Percentiles rank a stretch among this genome's conserved stretches.
phyloP scores from a whole-genome alignment of 768 basidiomycete species.

The Termitomyces sp. region DNA sequence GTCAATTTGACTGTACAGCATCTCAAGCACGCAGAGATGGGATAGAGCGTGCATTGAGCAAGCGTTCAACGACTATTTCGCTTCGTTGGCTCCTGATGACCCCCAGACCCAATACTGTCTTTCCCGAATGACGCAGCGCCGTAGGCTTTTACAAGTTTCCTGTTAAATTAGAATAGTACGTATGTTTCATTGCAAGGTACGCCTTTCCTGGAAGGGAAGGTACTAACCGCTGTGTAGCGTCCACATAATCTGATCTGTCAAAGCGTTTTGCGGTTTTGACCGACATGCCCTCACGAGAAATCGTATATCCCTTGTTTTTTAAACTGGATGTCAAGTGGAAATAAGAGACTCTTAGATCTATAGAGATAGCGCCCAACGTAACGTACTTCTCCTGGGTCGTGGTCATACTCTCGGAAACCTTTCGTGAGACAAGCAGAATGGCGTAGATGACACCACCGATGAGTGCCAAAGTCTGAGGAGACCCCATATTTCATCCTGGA shows the following conservation, averaged over 20 bases:
- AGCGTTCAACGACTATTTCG: not conserved
- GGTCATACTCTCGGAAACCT: slow-evolving; percentile 35
- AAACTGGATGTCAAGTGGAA: slow-evolving; percentile 23
- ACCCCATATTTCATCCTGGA: not conserved
- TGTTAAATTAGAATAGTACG: slow-evolving; percentile 18
- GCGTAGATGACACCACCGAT: slow-evolving; percentile 42
- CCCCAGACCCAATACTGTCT: slow-evolving; percentile 4
- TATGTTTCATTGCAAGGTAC: not conserved
- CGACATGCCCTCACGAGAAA: slow-evolving; percentile 57
- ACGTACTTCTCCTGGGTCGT: slow-evolving; percentile 52
- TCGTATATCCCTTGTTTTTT: slow-evolving; percentile 47
- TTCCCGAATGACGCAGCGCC: slow-evolving; percentile 38
- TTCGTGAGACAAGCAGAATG: slow-evolving; percentile 28
- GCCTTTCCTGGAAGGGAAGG: not conserved
- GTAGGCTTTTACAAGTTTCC: slow-evolving; percentile 50
- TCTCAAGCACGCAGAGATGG: no score
- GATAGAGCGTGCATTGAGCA: no score
- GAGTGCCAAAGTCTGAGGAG: slow-evolving; percentile 39
- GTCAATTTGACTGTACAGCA: no score
- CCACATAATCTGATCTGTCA: slow-evolving; percentile 60
- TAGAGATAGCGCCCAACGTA: slow-evolving; percentile 13
- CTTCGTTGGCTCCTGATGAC: not conserved
- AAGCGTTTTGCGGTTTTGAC: slow-evolving; percentile 58
- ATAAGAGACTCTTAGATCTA: not conserved
- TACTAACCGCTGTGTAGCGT: slow-evolving; percentile 65